A percentile compares a stretch with the other conserved stretches of the same genome.
These are phyloP conservation scores for Mastigamoeba balamuthi DNA, from an alignment of 78 protist species.

Conservation along the genomic window DNA sequence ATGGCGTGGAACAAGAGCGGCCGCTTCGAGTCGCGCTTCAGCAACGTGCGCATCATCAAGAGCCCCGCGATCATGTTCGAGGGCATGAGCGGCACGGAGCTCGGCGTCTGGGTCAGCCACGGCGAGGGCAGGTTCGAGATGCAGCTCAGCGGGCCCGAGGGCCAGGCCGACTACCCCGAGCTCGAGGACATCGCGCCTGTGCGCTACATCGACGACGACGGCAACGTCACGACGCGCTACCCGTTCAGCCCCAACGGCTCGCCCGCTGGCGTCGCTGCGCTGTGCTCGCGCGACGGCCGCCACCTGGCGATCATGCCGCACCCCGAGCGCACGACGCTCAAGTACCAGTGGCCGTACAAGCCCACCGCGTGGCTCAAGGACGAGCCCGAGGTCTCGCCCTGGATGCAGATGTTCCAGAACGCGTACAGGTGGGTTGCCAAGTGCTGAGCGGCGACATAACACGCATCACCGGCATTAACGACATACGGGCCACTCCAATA, in stretches of 20 bases:
- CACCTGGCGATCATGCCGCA: conserved; percentile 89
- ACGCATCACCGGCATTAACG: too few species aligned
- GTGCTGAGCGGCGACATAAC: too few species aligned
- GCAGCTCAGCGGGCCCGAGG: too few species aligned
- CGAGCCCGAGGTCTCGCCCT: conserved; percentile 25
- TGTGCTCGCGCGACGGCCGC: conserved; percentile 77
- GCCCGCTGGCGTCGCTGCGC: conserved; percentile 71
- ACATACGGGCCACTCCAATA: too few species aligned
- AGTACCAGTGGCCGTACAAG: conserved; percentile 50
- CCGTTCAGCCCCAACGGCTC: conserved; percentile 90
- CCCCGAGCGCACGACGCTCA: conserved; percentile 60
- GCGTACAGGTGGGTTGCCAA: conserved; percentile 20
- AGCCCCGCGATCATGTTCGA: conserved; percentile 47
- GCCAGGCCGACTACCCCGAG: conserved; percentile 6
- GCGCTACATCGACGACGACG: conserved; percentile 73
- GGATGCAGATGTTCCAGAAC: conserved; percentile 58
- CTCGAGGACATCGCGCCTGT: conserved; percentile 37
- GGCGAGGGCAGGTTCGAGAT: too few species aligned
- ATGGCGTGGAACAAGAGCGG: conserved; percentile 72
- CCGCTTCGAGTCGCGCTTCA: conserved; percentile 71
- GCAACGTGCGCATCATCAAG: conserved; percentile 27
- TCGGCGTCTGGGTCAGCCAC: conserved; percentile 72
- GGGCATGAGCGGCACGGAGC: conserved; percentile 56
- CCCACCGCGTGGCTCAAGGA: conserved; percentile 8
- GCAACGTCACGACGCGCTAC: conserved; percentile 44